phyloP scores from a whole-genome alignment of 169 alveolate species.

The Cryptosporidium muris region DNA sequence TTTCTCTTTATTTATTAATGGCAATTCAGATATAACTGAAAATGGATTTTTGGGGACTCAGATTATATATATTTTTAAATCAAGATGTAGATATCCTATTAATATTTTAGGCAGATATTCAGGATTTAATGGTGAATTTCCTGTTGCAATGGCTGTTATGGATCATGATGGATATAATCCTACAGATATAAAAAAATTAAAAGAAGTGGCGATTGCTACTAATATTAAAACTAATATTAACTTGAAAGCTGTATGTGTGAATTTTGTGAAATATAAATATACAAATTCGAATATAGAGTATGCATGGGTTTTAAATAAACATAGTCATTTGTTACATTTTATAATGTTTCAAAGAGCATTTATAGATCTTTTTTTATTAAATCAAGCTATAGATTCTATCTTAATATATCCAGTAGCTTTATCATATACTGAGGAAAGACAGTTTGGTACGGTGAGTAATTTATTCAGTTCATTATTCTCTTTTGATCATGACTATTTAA shows the following conservation, averaged over 20 bases:
- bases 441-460: background rate
- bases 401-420: conserved; percentile 23
- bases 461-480: conserved; percentile 16
- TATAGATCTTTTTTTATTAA: no score
- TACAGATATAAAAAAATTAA: background rate
- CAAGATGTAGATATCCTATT: background rate
- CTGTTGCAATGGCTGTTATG: conserved; percentile 9
- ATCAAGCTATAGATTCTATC: background rate
- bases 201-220: background rate
- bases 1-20: background rate
- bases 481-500: no score
- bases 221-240: background rate
- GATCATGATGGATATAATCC: background rate
- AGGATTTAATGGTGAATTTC: conserved; percentile 67
- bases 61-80: background rate
- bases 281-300: conserved; percentile 2
- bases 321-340: background rate
- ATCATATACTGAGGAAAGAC: background rate
- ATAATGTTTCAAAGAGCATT: no score
- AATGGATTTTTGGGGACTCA: background rate
- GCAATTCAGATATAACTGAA: background rate
- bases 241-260: conserved; percentile 15
- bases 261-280: conserved; percentile 17
- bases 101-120: conserved; percentile 46
- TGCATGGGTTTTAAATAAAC: conserved; percentile 26